Evolutionary conservation across 345 rosid species (phyloP), one percentile per base, ranked within the genome.

Genomic region (Gossypium arboreum): DNA sequence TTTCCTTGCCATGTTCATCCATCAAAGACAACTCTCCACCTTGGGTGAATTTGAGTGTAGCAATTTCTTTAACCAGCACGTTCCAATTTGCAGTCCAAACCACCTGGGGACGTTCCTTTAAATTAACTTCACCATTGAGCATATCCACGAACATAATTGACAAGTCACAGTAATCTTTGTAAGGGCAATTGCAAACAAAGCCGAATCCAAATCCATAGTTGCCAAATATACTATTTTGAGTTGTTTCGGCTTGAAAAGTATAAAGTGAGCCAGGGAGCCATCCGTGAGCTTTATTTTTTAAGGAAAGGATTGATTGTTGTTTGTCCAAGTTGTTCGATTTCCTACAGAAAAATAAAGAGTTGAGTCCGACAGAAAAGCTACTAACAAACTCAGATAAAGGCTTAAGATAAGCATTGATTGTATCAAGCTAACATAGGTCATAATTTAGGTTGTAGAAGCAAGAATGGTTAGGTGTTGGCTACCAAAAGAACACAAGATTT

Each of bases 21-120:
- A 18, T 52, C 62, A 83, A 55, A 34, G 71, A 22, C 67, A 83
- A 69, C 45, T 75, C 66, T 43, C 83, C 81, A 9, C 68, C 64
- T 0, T 67, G 25, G 13, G 72, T 59, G 56, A 77, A 74, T 71
- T 72, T 27, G n/a, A 80, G 65, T 5, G 74, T 65, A 7, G 76
- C 59, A n/a, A 62, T 75, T 39, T 43, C 57, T 44, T 63, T 16
- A 44, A 44, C 25, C 45, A 29, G 34, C 6, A 29, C 12, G n/a
- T 66, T 44, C 71, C 71, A 66, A 66, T 66, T 44, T 24, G 7
- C 56, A 2, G 56, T 12, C 71, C 71, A 47, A 13, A 22, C 34
- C 13, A 47, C 71, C 39, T 67, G 39, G 56, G 71, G 71, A 67
- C 12, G 9, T 47, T 7, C 51, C 11, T 13, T 7, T 13, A 4